These are phyloP conservation scores for Ceratocystis harringtonii DNA, from an alignment of 2,329 filamentous ascomycete genomes.

Conservation along the genomic window DNA sequence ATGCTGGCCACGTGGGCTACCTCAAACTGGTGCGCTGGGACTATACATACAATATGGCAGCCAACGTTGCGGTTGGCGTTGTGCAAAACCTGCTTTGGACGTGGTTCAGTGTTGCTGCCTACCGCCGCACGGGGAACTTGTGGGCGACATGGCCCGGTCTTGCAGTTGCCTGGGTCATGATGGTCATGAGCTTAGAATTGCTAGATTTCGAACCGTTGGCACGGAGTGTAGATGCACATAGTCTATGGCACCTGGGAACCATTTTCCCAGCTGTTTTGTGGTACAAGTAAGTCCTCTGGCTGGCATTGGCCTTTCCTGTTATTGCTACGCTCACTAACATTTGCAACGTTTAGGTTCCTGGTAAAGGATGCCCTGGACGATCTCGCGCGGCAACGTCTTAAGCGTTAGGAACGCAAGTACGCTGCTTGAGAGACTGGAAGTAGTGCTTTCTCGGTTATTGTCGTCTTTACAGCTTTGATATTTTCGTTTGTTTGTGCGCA, in stretches of 20 bases:
- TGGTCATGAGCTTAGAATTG: conserved; percentile 90
- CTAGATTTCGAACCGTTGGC: conserved; percentile 80
- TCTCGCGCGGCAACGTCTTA: conserved; percentile 37
- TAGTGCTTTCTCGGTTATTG: background rate
- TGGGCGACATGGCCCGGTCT: conserved; percentile 87
- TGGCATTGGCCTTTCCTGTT: background rate
- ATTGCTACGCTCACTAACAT: background rate
- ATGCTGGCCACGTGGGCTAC: conserved; percentile 64
- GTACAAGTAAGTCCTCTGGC: conserved; percentile 68
- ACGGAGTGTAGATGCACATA: conserved; percentile 81
- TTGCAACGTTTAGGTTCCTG: conserved; percentile 48
- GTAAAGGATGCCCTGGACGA: conserved; percentile 76
- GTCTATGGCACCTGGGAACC: conserved; percentile 88
- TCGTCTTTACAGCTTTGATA: background rate
- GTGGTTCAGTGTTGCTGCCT: conserved; percentile 63
- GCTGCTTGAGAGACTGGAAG: background rate
- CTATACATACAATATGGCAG: conserved; percentile 96
- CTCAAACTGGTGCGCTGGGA: conserved; percentile 79
- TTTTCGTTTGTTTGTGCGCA: background rate
- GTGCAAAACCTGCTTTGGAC: conserved; percentile 75
- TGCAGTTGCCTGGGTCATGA: conserved; percentile 78
- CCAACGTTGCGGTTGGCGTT: conserved; percentile 71
- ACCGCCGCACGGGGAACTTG: conserved; percentile 50
- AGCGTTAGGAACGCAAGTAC: conserved; percentile 13
- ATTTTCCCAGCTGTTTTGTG: conserved; percentile 76